These are phyloP conservation scores for Mycena alexandri DNA, from an alignment of 768 basidiomycete genomes.

Conservation along the genomic window DNA sequence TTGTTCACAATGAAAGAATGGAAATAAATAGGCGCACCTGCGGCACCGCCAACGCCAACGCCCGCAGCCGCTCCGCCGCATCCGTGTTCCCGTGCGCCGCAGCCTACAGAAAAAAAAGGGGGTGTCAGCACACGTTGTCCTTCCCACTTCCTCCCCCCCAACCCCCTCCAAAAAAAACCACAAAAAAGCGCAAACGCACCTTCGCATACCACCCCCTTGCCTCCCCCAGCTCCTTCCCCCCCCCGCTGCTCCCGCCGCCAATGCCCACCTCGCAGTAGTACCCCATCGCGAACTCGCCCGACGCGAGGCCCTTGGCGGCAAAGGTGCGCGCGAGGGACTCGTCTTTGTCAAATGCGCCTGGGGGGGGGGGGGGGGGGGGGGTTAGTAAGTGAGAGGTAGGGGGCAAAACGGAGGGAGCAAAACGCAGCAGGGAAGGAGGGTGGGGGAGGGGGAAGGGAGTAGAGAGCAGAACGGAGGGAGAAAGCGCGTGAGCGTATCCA, in stretches of 20 bases:
- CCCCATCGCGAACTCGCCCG: constrained; percentile 95
- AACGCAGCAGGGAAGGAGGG: too few relatives aligned
- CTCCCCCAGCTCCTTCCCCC: constrained; percentile 68
- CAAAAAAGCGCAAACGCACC: too few relatives aligned
- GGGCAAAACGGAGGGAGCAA: too few relatives aligned
- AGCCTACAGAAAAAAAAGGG: too few relatives aligned
- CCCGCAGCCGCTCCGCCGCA: constrained; percentile 78
- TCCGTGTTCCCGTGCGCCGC: constrained; percentile 84
- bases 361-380: too few relatives aligned
- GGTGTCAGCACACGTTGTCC: too few relatives aligned
- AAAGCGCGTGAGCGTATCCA: too few relatives aligned
- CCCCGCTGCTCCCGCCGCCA: too few relatives aligned
- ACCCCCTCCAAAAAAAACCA: constrained; percentile 4
- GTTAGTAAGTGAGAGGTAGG: too few relatives aligned
- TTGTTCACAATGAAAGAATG: too few relatives aligned
- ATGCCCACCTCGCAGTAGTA: constrained; percentile 96
- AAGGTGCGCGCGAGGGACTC: constrained; percentile 89
- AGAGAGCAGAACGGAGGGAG: too few relatives aligned
- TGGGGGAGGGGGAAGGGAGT: too few relatives aligned
- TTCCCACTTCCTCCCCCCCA: constrained; percentile 35
- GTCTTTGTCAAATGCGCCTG: constrained; percentile 84
- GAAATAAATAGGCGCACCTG: constrained; percentile 42
- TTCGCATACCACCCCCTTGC: constrained; percentile 85
- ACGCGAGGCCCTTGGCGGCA: constrained; percentile 88
- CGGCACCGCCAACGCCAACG: constrained; percentile 72